Base-by-base conservation (phyloP, 1,139 yeast species). In the Diutina catenulata region DNA sequence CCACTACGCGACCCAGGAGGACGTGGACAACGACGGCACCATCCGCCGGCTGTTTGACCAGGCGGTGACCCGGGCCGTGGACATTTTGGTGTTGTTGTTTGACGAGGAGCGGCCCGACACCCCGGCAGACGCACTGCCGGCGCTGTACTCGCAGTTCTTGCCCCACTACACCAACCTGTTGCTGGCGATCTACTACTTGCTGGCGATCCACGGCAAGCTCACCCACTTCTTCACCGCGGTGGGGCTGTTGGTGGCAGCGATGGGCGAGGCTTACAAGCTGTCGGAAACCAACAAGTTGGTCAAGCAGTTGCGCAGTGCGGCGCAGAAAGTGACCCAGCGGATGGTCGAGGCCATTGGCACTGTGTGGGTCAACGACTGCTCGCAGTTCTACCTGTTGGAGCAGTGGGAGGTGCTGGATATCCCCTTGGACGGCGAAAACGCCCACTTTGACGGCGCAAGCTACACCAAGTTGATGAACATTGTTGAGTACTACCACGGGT, bases 331-430 rank as follows among this genome's bases (percentile, higher is more conserved):
- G 11, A 64, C 62, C 42, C 71, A 64, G 44, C 59, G 59, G 39
- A 56, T 65, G 3, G 47, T 66, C 39, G 72, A 67, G 46, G 71
- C 70, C 1, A 47, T 61, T 2, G 66, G 72, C 47, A 56, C 72
- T 4, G 65, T 63, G 1, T 67, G 72, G 72, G 64, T 66, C 2
- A 67, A 67, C 45, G 73, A 67, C 45, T 66, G 71, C 45, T 53
- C 68, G 2, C 73, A 67, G 45, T 62, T 67, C 36, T 65, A 61
- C 47, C 70, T 64, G 39, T 50, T 67, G 25, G 72, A 67, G 41
- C 56, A 52, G 37, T 66, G 72, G 71, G 65, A 59, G 38, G 51
- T 41, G 31, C 43, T 41, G 32, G 40, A 58, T 14, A 55, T 28
- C 8, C 38, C 39, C 20, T 21, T 31, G 9, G 35, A 31, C 3